A percentile compares a stretch with the other conserved stretches of the same genome.
These are phyloP conservation scores for Saccharum hybrid DNA, from an alignment of 202 grass and related monocot genomes.

Conservation along the genomic window DNA sequence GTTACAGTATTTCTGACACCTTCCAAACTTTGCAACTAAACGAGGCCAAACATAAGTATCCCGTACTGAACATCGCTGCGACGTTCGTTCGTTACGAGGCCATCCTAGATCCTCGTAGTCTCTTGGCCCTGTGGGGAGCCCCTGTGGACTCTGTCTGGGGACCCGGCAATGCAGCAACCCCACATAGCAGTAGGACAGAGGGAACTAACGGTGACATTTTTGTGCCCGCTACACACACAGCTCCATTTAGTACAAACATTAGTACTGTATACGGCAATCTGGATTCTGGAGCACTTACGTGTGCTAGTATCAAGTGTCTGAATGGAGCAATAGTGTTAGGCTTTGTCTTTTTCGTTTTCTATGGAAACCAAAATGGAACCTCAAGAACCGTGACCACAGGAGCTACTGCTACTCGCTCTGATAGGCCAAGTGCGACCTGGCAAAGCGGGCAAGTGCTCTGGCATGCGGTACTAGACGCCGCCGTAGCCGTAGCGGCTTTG, in stretches of 20 bases:
- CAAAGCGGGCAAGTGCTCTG: constrained; percentile 8
- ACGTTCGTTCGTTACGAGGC: not conserved
- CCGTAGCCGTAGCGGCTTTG: constrained; percentile 17
- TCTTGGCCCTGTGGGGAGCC: not conserved
- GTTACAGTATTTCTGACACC: too few species aligned
- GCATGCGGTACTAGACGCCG: not conserved
- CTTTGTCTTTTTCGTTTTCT: not conserved
- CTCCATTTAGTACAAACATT: too few species aligned
- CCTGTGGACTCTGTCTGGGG: not conserved
- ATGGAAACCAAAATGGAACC: not conserved
- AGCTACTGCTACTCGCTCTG: too few species aligned
- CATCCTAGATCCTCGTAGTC: not conserved
- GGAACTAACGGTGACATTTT: too few species aligned
- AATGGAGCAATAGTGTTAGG: not conserved
- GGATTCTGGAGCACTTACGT: not conserved
- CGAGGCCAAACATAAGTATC: too few species aligned
- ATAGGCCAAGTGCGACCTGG: constrained; percentile 7
- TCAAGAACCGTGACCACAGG: not conserved
- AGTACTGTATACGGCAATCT: not conserved
- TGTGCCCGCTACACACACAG: too few species aligned
- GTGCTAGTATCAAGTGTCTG: too few species aligned
- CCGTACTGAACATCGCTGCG: not conserved
- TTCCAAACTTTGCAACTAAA: too few species aligned
- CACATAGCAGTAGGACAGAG: not conserved
- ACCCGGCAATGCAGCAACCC: not conserved